A percentile compares a stretch with the other conserved stretches of the same genome.
Conservation (phyloP, 75 land plant genomes). For the Cunninghamia lanceolata region DNA sequence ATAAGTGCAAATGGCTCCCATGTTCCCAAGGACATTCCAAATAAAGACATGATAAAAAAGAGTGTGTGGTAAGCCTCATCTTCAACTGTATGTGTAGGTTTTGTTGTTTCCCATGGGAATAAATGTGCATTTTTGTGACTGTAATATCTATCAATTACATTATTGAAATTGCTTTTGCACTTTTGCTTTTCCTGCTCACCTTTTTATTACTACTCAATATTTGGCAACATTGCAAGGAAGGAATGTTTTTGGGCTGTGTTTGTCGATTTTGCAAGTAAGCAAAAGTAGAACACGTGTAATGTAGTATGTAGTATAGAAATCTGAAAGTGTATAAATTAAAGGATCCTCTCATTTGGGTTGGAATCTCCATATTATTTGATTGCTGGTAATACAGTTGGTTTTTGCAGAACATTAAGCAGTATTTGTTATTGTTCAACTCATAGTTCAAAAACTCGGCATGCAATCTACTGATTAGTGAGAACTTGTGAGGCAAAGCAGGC, state of each 20-base stretch:
- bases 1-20: conserved; percentile 88
- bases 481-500: too few species aligned
- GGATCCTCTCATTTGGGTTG: neutral
- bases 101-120: neutral
- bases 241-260: neutral
- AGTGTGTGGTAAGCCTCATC: conserved; percentile 60
- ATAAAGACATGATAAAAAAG: conserved; percentile 66
- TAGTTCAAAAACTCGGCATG: too few species aligned
- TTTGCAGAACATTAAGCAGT: neutral
- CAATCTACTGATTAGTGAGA: too few species aligned
- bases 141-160: neutral
- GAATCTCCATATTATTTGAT: neutral
- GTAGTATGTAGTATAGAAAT: neutral
- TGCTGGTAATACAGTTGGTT: neutral
- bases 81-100: neutral
- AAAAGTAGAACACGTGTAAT: neutral
- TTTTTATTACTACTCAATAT: neutral
- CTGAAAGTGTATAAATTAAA: neutral
- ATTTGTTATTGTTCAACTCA: neutral
- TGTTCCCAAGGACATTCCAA: conserved; percentile 56
- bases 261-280: neutral
- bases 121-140: neutral
- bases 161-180: neutral
- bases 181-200: neutral
- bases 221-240: neutral